Percentiles rank a stretch among this genome's conserved stretches.
phyloP scores from a whole-genome alignment of 1,284 basidiomycete species.

The Rhodotorula sp. region DNA sequence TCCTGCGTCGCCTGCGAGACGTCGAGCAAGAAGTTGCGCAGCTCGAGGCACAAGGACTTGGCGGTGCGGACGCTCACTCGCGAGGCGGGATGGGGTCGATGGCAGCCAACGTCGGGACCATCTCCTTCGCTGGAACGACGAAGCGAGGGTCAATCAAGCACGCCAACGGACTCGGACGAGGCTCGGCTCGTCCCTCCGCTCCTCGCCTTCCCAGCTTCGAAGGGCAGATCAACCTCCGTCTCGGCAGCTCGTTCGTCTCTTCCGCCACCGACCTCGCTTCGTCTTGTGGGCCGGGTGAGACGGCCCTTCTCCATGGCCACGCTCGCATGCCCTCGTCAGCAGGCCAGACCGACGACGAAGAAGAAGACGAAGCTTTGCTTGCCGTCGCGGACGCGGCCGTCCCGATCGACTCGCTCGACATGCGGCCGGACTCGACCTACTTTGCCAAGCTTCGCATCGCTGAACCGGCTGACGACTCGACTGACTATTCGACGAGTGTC shows the following conservation, averaged over 20 bases:
- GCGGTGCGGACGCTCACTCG: conserved; percentile 17
- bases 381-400: conserved; percentile 55
- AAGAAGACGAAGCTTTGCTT: conserved; percentile 52
- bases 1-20: conserved; percentile 67
- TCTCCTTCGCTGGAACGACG: conserved; percentile 65
- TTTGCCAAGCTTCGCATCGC: background rate
- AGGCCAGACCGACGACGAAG: conserved; percentile 43
- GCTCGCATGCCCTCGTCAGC: background rate
- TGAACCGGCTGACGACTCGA: background rate
- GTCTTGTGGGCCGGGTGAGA: too few species aligned
- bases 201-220: conserved; percentile 81
- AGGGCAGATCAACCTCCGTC: conserved; percentile 48
- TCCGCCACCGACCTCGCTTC: conserved; percentile 4
- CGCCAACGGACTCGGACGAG: conserved; percentile 37
- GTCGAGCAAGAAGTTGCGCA: conserved; percentile 77
- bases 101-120: conserved; percentile 67
- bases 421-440: background rate
- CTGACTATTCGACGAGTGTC: conserved; percentile 29
- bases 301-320: background rate
- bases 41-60: conserved; percentile 1
- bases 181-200: conserved; percentile 44
- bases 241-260: conserved; percentile 53
- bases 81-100: conserved; percentile 50
- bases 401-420: conserved; percentile 54
- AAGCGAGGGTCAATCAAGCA: conserved; percentile 23